Conservation (phyloP, 2,329 filamentous ascomycete species). For the Penicillium brasilianum region DNA sequence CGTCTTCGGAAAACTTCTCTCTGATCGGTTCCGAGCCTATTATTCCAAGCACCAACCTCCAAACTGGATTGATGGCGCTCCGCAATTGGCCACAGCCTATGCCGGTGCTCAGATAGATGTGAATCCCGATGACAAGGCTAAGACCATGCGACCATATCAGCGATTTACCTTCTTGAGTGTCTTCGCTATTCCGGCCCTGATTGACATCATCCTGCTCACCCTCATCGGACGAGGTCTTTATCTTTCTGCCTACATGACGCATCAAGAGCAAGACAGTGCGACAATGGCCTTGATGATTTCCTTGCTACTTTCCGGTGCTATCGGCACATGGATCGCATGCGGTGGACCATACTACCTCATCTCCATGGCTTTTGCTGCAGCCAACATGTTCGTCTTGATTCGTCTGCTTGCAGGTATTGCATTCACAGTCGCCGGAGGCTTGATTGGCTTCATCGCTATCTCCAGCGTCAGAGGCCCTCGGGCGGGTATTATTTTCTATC, state of each 20-base stretch:
- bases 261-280: slow-evolving; percentile 56
- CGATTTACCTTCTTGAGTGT: slow-evolving; percentile 64
- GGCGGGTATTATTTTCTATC: slow-evolving; percentile 62
- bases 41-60: slow-evolving; percentile 56
- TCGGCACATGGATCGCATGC: slow-evolving; percentile 67
- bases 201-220: slow-evolving; percentile 65
- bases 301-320: slow-evolving; percentile 63
- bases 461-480: slow-evolving; percentile 50
- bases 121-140: slow-evolving; percentile 53
- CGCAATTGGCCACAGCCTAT: slow-evolving; percentile 57
- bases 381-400: slow-evolving; percentile 62
- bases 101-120: slow-evolving; percentile 59
- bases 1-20: slow-evolving; percentile 52
- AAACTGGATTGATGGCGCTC: slow-evolving; percentile 56
- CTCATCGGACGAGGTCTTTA: slow-evolving; percentile 66
- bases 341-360: slow-evolving; percentile 67
- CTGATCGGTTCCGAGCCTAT: slow-evolving; percentile 49
- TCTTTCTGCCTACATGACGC: slow-evolving; percentile 62
- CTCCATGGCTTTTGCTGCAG: slow-evolving; percentile 60
- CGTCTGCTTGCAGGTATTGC: slow-evolving; percentile 58
- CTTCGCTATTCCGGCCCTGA: slow-evolving; percentile 66
- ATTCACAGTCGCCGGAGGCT: slow-evolving; percentile 57
- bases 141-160: slow-evolving; percentile 54
- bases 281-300: slow-evolving; percentile 65
- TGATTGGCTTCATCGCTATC: slow-evolving; percentile 60